Percentiles rank a stretch among this genome's conserved stretches.
These are phyloP conservation scores for Stropharia rugosoannulata DNA, from an alignment of 768 basidiomycete genomes.

Conservation along the genomic window DNA sequence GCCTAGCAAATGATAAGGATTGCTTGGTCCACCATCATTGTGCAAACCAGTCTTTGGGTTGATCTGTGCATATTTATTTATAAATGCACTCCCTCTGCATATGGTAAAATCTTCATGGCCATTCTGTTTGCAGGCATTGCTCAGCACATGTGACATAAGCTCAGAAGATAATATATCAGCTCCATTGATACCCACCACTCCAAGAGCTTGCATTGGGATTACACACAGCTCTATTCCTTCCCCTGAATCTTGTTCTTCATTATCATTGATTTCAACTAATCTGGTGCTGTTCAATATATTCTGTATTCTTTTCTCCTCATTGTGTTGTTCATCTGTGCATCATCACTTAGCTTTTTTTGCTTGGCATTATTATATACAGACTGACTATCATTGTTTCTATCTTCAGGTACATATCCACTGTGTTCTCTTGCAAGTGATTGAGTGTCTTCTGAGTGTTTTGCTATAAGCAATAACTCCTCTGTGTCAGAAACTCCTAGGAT, in stretches of 20 bases:
- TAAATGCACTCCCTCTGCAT: slow-evolving; percentile 15
- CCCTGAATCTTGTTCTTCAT: neutral
- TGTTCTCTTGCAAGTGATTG: slow-evolving; percentile 9
- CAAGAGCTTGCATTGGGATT: slow-evolving; percentile 22
- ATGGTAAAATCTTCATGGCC: slow-evolving; percentile 5
- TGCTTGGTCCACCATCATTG: slow-evolving; percentile 19
- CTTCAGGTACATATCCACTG: slow-evolving; percentile 12
- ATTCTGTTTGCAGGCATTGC: slow-evolving; percentile 5
- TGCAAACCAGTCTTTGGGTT: slow-evolving; percentile 10
- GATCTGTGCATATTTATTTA: slow-evolving; percentile 26
- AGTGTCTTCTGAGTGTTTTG: slow-evolving; percentile 7
- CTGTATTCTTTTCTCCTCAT: too few relatives aligned
- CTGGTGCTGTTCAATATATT: neutral
- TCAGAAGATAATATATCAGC: slow-evolving; percentile 10
- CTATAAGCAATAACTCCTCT: slow-evolving; percentile 1
- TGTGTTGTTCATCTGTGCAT: too few relatives aligned
- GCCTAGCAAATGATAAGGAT: slow-evolving; percentile 28
- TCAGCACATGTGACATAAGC: slow-evolving; percentile 20
- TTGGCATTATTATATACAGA: neutral
- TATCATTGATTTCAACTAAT: neutral
- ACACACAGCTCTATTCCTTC: slow-evolving; percentile 14
- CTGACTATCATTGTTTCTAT: neutral
- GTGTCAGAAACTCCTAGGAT: too few relatives aligned
- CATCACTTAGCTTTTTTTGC: neutral
- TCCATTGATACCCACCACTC: slow-evolving; percentile 20